phyloP scores from a whole-genome alignment of 306 rosid species.

The Prunus campanulata region DNA sequence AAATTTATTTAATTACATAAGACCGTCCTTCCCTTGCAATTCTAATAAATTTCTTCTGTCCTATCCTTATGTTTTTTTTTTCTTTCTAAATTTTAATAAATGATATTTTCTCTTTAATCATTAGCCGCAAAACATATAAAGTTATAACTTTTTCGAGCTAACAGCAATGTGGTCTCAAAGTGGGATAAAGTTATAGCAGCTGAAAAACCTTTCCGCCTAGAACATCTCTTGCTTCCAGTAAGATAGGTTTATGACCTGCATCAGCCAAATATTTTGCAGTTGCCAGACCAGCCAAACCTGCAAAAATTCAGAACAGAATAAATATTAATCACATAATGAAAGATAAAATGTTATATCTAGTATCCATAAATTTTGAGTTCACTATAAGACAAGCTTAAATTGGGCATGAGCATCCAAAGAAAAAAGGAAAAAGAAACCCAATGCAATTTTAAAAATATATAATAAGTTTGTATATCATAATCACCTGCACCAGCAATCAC shows the following conservation, averaged over 20 bases:
- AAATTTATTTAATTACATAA: background rate
- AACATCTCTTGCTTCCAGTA: constrained; percentile 93
- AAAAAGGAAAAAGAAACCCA: background rate
- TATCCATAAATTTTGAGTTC: background rate
- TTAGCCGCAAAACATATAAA: background rate
- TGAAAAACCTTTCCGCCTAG: constrained; percentile 92
- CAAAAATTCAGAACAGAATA: constrained; percentile 18
- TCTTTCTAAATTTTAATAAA: background rate
- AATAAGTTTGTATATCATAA: background rate
- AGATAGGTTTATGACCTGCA: constrained; percentile 91
- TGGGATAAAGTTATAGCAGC: constrained; percentile 29
- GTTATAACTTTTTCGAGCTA: background rate
- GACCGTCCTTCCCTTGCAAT: background rate
- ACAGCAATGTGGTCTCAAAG: constrained; percentile 18
- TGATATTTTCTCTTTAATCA: background rate
- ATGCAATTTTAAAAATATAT: background rate
- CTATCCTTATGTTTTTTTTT: background rate
- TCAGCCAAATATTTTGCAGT: constrained; percentile 97
- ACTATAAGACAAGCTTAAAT: background rate
- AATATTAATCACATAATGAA: background rate
- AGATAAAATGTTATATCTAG: background rate
- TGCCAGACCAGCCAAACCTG: constrained; percentile 95
- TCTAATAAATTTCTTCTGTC: background rate
- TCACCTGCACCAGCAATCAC: constrained; percentile 96
- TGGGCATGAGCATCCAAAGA: too few species aligned